Evolutionary conservation across 768 basidiomycete species (phyloP).

Genomic region (Naganishia kalamii): DNA sequence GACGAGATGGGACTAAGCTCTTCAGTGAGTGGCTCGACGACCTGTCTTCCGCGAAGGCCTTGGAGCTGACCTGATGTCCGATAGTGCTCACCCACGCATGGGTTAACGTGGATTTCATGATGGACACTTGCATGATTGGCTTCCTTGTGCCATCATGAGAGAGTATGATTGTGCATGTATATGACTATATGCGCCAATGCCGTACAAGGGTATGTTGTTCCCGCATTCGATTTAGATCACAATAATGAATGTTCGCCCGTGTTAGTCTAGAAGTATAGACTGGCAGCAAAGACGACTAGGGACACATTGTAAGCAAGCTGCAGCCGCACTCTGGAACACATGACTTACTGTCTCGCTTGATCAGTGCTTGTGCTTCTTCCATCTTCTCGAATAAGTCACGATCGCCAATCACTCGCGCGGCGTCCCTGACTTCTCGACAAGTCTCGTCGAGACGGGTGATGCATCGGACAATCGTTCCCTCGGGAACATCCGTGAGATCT

Average conservation of each 20-base stretch:
- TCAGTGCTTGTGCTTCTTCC: constrained; percentile 88
- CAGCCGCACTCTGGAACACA: not conserved
- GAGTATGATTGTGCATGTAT: not conserved
- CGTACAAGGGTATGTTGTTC: not conserved
- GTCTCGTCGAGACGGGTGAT: constrained; percentile 96
- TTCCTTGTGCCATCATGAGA: constrained; percentile 57
- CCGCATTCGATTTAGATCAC: not conserved
- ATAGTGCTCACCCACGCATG: constrained; percentile 85
- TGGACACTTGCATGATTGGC: constrained; percentile 86
- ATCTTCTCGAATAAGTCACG: constrained; percentile 93
- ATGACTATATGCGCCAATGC: not conserved
- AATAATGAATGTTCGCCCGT: not conserved
- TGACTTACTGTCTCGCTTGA: constrained; percentile 88
- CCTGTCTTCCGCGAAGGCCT: not conserved
- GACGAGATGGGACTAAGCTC: constrained; percentile 86
- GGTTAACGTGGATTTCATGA: constrained; percentile 95
- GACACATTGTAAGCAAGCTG: not conserved
- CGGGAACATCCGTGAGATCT: constrained; percentile 81
- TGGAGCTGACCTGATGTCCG: not conserved
- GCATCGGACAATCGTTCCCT: constrained; percentile 92
- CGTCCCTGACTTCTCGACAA: constrained; percentile 92
- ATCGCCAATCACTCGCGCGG: constrained; percentile 94
- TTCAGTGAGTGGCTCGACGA: constrained; percentile 62
- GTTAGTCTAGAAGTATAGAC: constrained; percentile 24
- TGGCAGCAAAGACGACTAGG: constrained; percentile 43